These are phyloP conservation scores for Collybiopsis luxurians DNA, from an alignment of 768 basidiomycete genomes.

Conservation along the genomic window DNA sequence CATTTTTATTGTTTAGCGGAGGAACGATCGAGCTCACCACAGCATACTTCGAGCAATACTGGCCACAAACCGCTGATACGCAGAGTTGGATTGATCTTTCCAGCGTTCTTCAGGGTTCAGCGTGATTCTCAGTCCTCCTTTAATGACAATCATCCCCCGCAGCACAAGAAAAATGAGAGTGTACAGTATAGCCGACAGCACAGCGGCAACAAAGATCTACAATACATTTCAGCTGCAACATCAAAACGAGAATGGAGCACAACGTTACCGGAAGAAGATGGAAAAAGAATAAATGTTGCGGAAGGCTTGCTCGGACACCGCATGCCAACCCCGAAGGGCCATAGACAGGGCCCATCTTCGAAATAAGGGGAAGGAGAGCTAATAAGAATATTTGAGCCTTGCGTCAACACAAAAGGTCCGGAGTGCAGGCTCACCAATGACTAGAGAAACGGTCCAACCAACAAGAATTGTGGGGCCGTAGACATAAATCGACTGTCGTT, in stretches of 20 bases:
- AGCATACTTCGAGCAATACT: constrained; percentile 67
- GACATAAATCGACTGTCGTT: constrained; percentile 48
- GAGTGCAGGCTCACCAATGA: constrained; percentile 41
- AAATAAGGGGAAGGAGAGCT: constrained; percentile 36
- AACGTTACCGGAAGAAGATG: constrained; percentile 60
- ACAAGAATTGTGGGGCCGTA: constrained; percentile 37
- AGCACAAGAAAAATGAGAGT: constrained; percentile 61
- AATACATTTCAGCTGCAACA: not conserved
- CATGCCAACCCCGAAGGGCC: constrained; percentile 52
- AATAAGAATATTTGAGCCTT: constrained; percentile 9
- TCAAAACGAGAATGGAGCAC: not conserved
- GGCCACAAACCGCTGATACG: constrained; percentile 60
- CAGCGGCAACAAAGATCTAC: constrained; percentile 57
- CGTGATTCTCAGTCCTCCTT: constrained; percentile 48
- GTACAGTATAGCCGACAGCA: constrained; percentile 56
- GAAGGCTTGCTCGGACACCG: constrained; percentile 41
- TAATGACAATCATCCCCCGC: constrained; percentile 51
- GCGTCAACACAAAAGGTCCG: no score
- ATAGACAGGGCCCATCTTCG: constrained; percentile 40
- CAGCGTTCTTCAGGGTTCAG: constrained; percentile 46
- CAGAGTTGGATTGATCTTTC: constrained; percentile 34
- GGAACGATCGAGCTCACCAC: constrained; percentile 51
- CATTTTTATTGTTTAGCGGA: not conserved
- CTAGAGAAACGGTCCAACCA: constrained; percentile 53
- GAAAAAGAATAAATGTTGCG: constrained; percentile 45